Evolutionary conservation across 345 rosid genomes (phyloP).

Genomic region (Citrus unshiu): DNA sequence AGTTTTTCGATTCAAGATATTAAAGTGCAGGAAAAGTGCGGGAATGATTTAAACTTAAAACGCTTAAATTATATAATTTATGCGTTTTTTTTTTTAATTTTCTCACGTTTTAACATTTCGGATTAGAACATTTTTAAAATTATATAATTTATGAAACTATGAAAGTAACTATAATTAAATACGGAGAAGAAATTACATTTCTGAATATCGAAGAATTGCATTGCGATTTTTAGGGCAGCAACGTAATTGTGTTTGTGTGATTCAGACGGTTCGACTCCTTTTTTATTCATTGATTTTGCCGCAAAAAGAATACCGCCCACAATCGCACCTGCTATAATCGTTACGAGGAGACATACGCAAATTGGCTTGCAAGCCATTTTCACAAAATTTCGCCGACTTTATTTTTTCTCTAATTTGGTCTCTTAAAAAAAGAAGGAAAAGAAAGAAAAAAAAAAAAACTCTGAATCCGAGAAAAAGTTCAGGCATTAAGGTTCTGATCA

Average conservation of each 20-base stretch:
- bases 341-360: slow-evolving; percentile 61
- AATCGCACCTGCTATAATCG: slow-evolving; percentile 39
- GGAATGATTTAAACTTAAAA: too few species aligned
- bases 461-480: slow-evolving; percentile 1
- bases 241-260: slow-evolving; percentile 56
- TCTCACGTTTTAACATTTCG: too few species aligned
- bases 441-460: neutral
- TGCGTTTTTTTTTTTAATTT: too few species aligned
- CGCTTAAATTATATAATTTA: too few species aligned
- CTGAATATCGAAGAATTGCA: slow-evolving; percentile 86
- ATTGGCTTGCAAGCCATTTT: slow-evolving; percentile 56
- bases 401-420: neutral
- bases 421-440: neutral
- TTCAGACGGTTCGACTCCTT: slow-evolving; percentile 32
- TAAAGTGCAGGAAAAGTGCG: too few species aligned
- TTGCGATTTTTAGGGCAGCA: slow-evolving; percentile 68
- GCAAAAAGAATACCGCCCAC: slow-evolving; percentile 43
- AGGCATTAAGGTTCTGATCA: neutral
- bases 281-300: slow-evolving; percentile 28
- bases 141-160: neutral
- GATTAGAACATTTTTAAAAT: too few species aligned
- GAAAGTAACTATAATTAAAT: neutral
- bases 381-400: neutral
- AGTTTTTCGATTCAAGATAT: too few species aligned
- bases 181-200: slow-evolving; percentile 46